These are phyloP conservation scores for Solanum medicagineum DNA, from an alignment of 257 asterid species.

Conservation along the genomic window DNA sequence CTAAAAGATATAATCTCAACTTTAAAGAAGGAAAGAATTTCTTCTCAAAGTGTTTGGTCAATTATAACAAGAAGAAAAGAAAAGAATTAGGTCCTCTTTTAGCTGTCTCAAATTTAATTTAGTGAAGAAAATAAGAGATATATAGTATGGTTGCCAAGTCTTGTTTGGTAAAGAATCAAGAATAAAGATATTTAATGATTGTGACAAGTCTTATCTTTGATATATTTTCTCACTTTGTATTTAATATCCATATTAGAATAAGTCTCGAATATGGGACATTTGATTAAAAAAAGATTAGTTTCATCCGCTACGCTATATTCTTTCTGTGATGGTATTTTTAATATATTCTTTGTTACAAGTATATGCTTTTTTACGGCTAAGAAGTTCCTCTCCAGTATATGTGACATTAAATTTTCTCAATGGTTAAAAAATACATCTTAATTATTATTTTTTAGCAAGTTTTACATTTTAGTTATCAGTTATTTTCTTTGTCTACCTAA, in stretches of 20 bases:
- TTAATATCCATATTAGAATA: fast-evolving
- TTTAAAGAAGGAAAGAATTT: neutral
- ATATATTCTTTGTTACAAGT: neutral
- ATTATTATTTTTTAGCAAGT: too few species aligned
- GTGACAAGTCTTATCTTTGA: neutral
- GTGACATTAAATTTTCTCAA: too few species aligned
- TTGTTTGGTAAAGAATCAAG: neutral
- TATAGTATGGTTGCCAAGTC: neutral
- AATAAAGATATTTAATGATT: neutral
- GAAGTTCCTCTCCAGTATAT: neutral
- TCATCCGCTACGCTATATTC: too few species aligned
- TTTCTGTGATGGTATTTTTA: neutral
- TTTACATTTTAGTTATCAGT: too few species aligned
- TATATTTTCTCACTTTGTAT: neutral
- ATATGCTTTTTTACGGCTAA: neutral
- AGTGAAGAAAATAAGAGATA: neutral
- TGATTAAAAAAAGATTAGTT: too few species aligned
- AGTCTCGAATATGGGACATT: fast-evolving
- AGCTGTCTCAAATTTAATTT: neutral
- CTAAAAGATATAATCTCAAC: neutral
- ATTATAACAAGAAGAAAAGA: neutral
- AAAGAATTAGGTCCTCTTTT: neutral
- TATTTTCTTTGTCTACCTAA: too few species aligned
- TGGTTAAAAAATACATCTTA: too few species aligned
- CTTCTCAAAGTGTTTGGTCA: neutral